Percentiles rank a stretch among this genome's conserved stretches.
Conservation (phyloP, 1,284 basidiomycete genomes). For the Moesziomyces sp. region DNA sequence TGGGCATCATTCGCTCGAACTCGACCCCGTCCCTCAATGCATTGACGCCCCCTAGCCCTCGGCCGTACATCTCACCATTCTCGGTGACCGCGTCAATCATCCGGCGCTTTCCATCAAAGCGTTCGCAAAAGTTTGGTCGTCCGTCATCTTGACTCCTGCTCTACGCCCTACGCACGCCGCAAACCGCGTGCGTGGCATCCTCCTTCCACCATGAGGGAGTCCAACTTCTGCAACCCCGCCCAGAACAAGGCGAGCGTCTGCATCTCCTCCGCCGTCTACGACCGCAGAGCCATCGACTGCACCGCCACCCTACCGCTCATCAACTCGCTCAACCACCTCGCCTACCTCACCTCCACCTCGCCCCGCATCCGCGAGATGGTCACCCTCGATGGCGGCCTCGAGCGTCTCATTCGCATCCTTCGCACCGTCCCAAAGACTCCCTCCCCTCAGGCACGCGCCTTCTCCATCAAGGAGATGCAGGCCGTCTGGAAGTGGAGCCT, state of each 20-base stretch:
- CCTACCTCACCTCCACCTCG: slow-evolving; percentile 95
- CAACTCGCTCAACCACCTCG: slow-evolving; percentile 96
- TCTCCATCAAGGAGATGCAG: slow-evolving; percentile 62
- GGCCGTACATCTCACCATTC: too few species aligned
- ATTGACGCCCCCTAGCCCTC: too few species aligned
- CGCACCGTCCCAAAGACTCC: slow-evolving; percentile 49
- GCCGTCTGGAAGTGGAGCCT: slow-evolving; percentile 67
- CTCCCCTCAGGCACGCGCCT: slow-evolving; percentile 29
- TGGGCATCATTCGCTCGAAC: too few species aligned
- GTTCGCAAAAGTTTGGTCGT: slow-evolving; percentile 3
- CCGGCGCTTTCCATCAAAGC: background rate
- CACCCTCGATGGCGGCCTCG: slow-evolving; percentile 95
- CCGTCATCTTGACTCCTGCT: background rate
- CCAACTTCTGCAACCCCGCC: slow-evolving; percentile 92
- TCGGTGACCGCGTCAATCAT: too few species aligned
- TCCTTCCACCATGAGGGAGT: slow-evolving; percentile 82
- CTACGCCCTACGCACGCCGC: slow-evolving; percentile 14
- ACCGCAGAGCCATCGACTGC: slow-evolving; percentile 92
- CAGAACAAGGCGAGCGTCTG: slow-evolving; percentile 96
- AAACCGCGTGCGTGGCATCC: slow-evolving; percentile 27
- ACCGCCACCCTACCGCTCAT: slow-evolving; percentile 89
- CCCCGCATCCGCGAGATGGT: slow-evolving; percentile 98
- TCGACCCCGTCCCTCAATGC: too few species aligned
- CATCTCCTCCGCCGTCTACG: slow-evolving; percentile 93
- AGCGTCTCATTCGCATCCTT: slow-evolving; percentile 87